phyloP scores from a whole-genome alignment of 164 flowering plant species.

The Brasenia schreberi region DNA sequence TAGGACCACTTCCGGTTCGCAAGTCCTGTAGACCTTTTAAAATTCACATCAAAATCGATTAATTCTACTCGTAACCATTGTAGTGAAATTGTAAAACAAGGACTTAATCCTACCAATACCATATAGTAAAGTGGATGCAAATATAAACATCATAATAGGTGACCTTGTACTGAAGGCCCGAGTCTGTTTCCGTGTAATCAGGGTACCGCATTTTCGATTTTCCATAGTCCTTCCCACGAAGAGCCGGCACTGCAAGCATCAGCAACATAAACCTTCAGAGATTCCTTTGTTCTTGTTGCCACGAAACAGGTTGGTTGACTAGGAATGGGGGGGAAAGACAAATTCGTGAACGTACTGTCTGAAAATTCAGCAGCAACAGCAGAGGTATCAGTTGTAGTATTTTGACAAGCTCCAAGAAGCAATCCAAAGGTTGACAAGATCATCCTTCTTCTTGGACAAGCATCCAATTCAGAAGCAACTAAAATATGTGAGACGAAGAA shows the following conservation, averaged over 20 bases:
- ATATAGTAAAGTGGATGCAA: neutral
- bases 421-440: slow-evolving; percentile 30
- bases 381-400: slow-evolving; percentile 13
- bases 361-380: slow-evolving; percentile 60
- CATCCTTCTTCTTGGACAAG: neutral
- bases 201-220: slow-evolving; percentile 84
- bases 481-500: neutral
- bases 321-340: neutral
- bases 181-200: slow-evolving; percentile 63
- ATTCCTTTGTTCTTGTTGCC: neutral
- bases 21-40: slow-evolving; percentile 56
- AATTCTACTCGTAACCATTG: neutral
- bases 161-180: slow-evolving; percentile 96
- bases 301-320: neutral
- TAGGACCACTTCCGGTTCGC: slow-evolving; percentile 68
- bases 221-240: slow-evolving; percentile 90
- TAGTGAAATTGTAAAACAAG: neutral
- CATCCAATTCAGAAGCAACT: slow-evolving; percentile 2
- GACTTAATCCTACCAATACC: neutral
- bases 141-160: slow-evolving; percentile 2
- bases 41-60: slow-evolving; percentile 12
- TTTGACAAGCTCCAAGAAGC: slow-evolving; percentile 13
- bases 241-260: slow-evolving; percentile 55
- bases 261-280: neutral
- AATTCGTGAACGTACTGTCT: slow-evolving; percentile 40